Conservation (phyloP, 2,329 filamentous ascomycete species). For the Paraphaeosphaeria sporulosa region DNA sequence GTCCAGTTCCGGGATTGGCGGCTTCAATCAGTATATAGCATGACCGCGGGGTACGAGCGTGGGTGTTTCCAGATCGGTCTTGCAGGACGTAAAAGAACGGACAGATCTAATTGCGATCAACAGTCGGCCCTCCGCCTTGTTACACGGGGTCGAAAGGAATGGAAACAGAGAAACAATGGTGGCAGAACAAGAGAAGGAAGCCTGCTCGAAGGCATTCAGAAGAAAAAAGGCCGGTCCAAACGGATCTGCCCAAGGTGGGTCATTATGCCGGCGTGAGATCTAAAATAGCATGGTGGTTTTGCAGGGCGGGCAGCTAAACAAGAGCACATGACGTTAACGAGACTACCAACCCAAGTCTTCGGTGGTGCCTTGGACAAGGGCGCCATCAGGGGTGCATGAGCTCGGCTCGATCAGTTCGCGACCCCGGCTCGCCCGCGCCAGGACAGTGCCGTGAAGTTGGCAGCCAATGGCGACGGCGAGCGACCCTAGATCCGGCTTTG, state of each 20-base stretch:
- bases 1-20: slow-evolving; percentile 24
- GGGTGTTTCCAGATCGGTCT: slow-evolving; percentile 18
- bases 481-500: slow-evolving; percentile 8
- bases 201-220: slow-evolving; percentile 15
- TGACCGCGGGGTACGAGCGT: slow-evolving; percentile 28
- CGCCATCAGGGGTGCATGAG: slow-evolving; percentile 30
- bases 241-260: slow-evolving; percentile 39
- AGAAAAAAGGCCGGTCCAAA: slow-evolving; percentile 33
- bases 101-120: slow-evolving; percentile 28
- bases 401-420: slow-evolving; percentile 31
- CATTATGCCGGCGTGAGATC: slow-evolving; percentile 23
- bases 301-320: slow-evolving; percentile 17
- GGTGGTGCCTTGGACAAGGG: slow-evolving; percentile 27
- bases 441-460: slow-evolving; percentile 25
- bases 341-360: slow-evolving; percentile 26
- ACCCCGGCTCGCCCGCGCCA: slow-evolving; percentile 29
- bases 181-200: slow-evolving; percentile 7
- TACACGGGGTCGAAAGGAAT: slow-evolving; percentile 18
- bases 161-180: slow-evolving; percentile 17
- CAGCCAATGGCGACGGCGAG: slow-evolving; percentile 25
- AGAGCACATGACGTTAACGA: slow-evolving; percentile 47
- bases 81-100: slow-evolving; percentile 21
- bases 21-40: slow-evolving; percentile 27
- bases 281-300: slow-evolving; percentile 34
- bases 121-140: slow-evolving; percentile 7